Evolutionary conservation across 1,284 basidiomycete genomes (phyloP).

Genomic region (Phellinidium pouzarii): DNA sequence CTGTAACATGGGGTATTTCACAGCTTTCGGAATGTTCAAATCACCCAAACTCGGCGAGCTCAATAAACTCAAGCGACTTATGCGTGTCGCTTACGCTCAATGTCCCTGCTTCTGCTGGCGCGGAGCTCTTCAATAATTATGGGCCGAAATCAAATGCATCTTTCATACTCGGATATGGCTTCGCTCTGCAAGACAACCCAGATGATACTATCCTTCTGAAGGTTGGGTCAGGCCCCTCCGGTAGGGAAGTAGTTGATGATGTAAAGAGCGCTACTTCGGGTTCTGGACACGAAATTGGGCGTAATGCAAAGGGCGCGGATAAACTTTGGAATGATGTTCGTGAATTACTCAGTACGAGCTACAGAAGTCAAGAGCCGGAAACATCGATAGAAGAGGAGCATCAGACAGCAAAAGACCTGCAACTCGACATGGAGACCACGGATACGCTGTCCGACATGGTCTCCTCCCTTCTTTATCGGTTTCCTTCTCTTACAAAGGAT

Average conservation of each 20-base stretch:
- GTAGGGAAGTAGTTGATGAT: slow-evolving; percentile 18
- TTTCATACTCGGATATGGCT: slow-evolving; percentile 84
- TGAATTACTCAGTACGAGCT: slow-evolving; percentile 32
- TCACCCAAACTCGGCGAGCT: slow-evolving; percentile 5
- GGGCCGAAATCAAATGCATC: slow-evolving; percentile 82
- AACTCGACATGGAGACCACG: slow-evolving; percentile 8
- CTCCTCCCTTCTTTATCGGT: slow-evolving; percentile 2
- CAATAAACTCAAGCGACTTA: slow-evolving; percentile 18
- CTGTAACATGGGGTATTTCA: slow-evolving; percentile 73
- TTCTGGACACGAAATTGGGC: slow-evolving; percentile 54
- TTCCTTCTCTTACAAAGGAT: slow-evolving; percentile 5
- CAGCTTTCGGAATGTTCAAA: slow-evolving; percentile 20
- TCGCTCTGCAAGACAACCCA: slow-evolving; percentile 67
- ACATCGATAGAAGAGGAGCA: neutral
- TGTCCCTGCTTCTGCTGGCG: slow-evolving; percentile 31
- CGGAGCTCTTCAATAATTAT: slow-evolving; percentile 86
- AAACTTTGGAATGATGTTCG: slow-evolving; percentile 57
- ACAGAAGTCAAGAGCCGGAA: slow-evolving; percentile 24
- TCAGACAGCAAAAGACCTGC: neutral
- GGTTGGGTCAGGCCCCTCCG: slow-evolving; percentile 42
- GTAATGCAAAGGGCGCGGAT: slow-evolving; percentile 46
- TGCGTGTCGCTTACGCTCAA: slow-evolving; percentile 42
- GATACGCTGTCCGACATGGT: slow-evolving; percentile 16
- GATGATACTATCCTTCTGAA: slow-evolving; percentile 81
- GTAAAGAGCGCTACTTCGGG: slow-evolving; percentile 27